Evolutionary conservation across 306 rosid genomes (phyloP).

Genomic region (Myrica gale): DNA sequence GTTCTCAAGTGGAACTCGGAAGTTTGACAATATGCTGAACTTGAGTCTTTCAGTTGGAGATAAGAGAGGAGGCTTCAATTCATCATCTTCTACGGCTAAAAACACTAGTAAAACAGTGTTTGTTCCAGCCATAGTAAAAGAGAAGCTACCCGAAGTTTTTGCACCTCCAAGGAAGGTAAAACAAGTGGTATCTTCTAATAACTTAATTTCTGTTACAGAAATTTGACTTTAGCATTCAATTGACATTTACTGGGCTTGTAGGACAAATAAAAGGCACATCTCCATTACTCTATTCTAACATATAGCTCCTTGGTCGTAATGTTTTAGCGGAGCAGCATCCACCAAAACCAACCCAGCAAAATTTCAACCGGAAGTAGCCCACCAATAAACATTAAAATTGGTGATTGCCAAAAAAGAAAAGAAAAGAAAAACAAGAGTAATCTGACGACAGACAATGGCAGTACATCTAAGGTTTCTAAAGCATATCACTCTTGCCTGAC

Average conservation of each 20-base stretch:
- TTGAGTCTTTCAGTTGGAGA: too few relatives aligned
- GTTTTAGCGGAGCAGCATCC: neutral
- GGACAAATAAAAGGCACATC: neutral
- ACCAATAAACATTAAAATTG: slow-evolving; percentile 9
- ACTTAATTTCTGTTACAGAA: too few relatives aligned
- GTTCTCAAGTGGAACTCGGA: too few relatives aligned
- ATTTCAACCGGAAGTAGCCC: neutral
- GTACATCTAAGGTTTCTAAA: slow-evolving; percentile 9
- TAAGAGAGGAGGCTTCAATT: too few relatives aligned
- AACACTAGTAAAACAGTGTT: too few relatives aligned
- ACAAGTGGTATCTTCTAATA: too few relatives aligned
- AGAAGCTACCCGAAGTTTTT: too few relatives aligned
- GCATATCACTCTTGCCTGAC: slow-evolving; percentile 55
- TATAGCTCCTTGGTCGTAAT: neutral
- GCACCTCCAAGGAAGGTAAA: too few relatives aligned
- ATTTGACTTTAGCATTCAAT: neutral
- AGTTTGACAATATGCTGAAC: too few relatives aligned
- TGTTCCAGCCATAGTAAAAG: too few relatives aligned
- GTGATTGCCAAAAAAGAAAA: neutral
- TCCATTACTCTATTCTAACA: neutral
- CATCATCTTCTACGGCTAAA: too few relatives aligned
- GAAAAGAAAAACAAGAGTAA: neutral
- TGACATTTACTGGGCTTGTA: neutral
- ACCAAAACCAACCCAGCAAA: neutral
- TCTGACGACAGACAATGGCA: slow-evolving; percentile 8